phyloP scores from a whole-genome alignment of 768 basidiomycete genomes.

The Hypholoma sublateritium region DNA sequence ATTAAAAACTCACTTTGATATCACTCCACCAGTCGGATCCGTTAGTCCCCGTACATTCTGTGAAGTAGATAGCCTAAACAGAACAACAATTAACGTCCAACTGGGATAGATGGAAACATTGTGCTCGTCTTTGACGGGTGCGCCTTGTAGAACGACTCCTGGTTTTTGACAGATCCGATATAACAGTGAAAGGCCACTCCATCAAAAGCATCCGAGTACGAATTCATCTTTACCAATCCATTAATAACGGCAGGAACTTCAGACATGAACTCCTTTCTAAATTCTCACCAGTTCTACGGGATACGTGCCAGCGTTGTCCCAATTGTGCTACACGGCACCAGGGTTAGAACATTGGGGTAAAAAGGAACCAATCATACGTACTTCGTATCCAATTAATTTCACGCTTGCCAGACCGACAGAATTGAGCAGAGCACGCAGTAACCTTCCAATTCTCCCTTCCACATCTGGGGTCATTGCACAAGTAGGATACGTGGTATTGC shows the following conservation, averaged over 20 bases:
- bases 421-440: conserved; percentile 59
- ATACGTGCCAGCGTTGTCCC: conserved; percentile 64
- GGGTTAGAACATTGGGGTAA: not conserved
- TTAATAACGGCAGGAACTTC: not conserved
- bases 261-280: not conserved
- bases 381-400: conserved; percentile 58
- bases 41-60: conserved; percentile 64
- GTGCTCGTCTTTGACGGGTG: conserved; percentile 51
- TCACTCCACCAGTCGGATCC: conserved; percentile 80
- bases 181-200: conserved; percentile 80
- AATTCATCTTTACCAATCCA: conserved; percentile 44
- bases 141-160: conserved; percentile 53
- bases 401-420: conserved; percentile 57
- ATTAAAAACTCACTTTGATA: conserved; percentile 53
- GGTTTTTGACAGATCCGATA: conserved; percentile 49
- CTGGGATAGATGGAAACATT: not conserved
- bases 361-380: conserved; percentile 2
- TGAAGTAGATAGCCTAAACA: conserved; percentile 44
- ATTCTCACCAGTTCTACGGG: conserved; percentile 49
- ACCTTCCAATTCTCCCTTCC: conserved; percentile 58
- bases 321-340: conserved; percentile 58
- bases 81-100: conserved; percentile 18
- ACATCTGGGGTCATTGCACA: conserved; percentile 51
- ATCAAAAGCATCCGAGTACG: conserved; percentile 51
- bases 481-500: conserved; percentile 68